Evolutionary conservation across 345 rosid species (phyloP).

Genomic region (Camelina sativa): DNA sequence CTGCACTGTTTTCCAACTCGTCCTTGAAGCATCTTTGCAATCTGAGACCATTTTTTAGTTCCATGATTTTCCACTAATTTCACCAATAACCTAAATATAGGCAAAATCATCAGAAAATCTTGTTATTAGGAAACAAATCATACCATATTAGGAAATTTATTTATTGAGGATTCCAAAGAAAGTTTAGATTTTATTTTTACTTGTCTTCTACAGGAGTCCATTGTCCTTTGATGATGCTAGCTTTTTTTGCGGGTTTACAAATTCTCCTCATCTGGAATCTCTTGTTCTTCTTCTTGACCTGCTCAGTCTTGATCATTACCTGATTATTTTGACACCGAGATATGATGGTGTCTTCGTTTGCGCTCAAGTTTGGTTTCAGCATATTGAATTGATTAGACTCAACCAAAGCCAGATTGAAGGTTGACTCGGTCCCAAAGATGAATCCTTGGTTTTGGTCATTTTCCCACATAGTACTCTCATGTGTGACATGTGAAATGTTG

Average conservation of each 20-base stretch:
- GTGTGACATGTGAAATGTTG: slow-evolving; percentile 3
- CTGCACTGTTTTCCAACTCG: slow-evolving; percentile 95
- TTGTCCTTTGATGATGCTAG: slow-evolving; percentile 62
- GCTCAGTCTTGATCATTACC: slow-evolving; percentile 12
- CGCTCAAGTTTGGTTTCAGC: not conserved
- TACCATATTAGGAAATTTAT: not conserved
- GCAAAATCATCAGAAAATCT: not conserved
- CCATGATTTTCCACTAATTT: slow-evolving; percentile 71
- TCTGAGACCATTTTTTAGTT: slow-evolving; percentile 79
- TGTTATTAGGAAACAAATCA: not conserved
- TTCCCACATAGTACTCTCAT: slow-evolving; percentile 10
- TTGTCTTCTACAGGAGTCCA: slow-evolving; percentile 72
- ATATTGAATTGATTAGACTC: slow-evolving; percentile 1
- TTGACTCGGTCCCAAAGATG: slow-evolving; percentile 3
- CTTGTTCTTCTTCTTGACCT: slow-evolving; percentile 36
- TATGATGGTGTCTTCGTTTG: slow-evolving; percentile 9
- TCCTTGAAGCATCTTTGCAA: slow-evolving; percentile 81
- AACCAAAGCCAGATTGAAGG: slow-evolving; percentile 10
- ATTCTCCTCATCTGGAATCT: slow-evolving; percentile 35
- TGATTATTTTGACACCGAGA: slow-evolving; percentile 1
- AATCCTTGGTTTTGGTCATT: slow-evolving; percentile 23
- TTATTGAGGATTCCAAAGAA: slow-evolving; percentile 1
- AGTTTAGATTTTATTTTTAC: slow-evolving; percentile 29
- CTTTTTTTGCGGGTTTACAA: slow-evolving; percentile 39
- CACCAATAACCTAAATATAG: slow-evolving; percentile 55